phyloP scores from a whole-genome alignment of 306 rosid genomes.

The Fragaria vesca region DNA sequence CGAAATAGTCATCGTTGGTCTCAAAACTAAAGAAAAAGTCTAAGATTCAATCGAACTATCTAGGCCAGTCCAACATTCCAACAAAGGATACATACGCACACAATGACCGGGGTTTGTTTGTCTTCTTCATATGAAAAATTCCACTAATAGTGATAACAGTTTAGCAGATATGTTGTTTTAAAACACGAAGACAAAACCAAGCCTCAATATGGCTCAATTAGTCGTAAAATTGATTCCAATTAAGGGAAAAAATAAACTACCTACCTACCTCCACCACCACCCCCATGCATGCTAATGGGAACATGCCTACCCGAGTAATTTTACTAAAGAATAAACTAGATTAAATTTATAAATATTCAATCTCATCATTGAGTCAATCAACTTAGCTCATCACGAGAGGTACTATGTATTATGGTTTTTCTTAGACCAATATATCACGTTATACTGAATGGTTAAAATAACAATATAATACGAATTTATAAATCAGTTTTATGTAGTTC shows the following conservation, averaged over 20 bases:
- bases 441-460: too few relatives aligned
- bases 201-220: background rate
- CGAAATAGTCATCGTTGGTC: background rate
- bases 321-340: background rate
- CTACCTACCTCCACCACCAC: background rate
- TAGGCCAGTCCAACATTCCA: background rate
- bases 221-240: background rate
- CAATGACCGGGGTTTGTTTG: background rate
- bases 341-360: constrained; percentile 8
- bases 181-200: background rate
- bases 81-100: background rate
- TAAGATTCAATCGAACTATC: background rate
- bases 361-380: background rate
- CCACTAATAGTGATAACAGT: background rate
- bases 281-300: background rate
- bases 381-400: too few relatives aligned
- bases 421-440: too few relatives aligned
- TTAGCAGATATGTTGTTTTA: background rate
- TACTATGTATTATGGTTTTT: too few relatives aligned
- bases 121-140: background rate
- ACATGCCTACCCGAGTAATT: background rate
- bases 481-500: too few relatives aligned
- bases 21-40: background rate
- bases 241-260: background rate
- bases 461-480: too few relatives aligned